A percentile compares a stretch with the other conserved stretches of the same genome.
Evolutionary conservation across 2,329 filamentous ascomycete species (phyloP).

Genomic region (Colletotrichum sojae): DNA sequence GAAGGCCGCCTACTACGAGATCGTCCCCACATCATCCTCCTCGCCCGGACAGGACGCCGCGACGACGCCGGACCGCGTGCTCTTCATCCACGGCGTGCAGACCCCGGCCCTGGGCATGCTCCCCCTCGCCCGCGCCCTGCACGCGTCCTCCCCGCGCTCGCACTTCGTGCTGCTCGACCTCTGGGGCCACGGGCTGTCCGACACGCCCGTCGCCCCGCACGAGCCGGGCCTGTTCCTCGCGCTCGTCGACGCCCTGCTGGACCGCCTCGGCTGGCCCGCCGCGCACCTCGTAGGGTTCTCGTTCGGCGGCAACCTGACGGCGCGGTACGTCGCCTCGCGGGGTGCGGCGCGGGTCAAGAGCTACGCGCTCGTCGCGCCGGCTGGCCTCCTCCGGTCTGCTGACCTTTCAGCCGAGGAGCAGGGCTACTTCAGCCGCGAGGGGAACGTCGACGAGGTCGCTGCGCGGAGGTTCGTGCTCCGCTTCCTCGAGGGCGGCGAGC

Average conservation of each 20-base stretch:
- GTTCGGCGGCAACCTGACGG: conserved; percentile 60
- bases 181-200: conserved; percentile 68
- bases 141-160: conserved; percentile 50
- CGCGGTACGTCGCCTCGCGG: conserved; percentile 53
- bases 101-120: conserved; percentile 64
- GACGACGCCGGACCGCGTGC: conserved; percentile 46
- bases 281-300: conserved; percentile 65
- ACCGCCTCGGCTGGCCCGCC: conserved; percentile 55
- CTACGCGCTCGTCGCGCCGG: conserved; percentile 61
- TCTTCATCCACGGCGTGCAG: conserved; percentile 66
- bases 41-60: conserved; percentile 14
- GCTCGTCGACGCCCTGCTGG: conserved; percentile 56
- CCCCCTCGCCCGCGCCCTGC: conserved; percentile 56
- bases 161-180: conserved; percentile 62
- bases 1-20: conserved; percentile 57
- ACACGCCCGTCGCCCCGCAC: conserved; percentile 61
- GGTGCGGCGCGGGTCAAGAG: conserved; percentile 48
- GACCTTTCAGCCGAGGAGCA: conserved; percentile 48
- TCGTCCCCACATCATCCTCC: conserved; percentile 42
- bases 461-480: conserved; percentile 54
- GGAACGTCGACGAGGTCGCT: conserved; percentile 47
- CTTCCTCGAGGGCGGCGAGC: conserved; percentile 58
- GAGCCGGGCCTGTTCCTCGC: conserved; percentile 57
- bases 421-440: conserved; percentile 43
- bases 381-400: conserved; percentile 54